A percentile compares a stretch with the other conserved stretches of the same genome.
Conservation (phyloP, 768 basidiomycete genomes). For the Suillus ampliporus region DNA sequence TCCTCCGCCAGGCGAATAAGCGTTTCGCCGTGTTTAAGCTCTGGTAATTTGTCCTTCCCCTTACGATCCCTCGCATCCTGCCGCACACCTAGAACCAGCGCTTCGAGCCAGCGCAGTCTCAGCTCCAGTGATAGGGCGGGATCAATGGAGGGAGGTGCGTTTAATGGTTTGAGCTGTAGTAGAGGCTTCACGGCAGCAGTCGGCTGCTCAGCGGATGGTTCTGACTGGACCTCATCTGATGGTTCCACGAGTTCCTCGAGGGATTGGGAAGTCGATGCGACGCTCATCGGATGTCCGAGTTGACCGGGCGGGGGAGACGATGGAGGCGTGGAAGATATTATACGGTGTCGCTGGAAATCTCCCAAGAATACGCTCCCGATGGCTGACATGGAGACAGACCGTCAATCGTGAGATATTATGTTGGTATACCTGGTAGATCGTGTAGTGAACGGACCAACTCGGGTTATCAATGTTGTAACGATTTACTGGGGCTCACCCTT, state of each 20-base stretch:
- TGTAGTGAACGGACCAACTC: neutral
- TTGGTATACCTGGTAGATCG: neutral
- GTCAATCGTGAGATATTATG: conserved; percentile 8
- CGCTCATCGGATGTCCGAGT: no score
- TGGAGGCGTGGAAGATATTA: conserved; percentile 60
- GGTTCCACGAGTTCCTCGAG: no score
- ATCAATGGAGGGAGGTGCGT: conserved; percentile 48
- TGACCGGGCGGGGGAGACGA: conserved; percentile 45
- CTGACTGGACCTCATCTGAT: no score
- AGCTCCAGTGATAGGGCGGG: conserved; percentile 75
- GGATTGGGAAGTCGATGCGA: no score
- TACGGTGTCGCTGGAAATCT: conserved; percentile 70
- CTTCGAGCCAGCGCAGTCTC: conserved; percentile 81
- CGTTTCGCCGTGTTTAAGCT: conserved; percentile 58
- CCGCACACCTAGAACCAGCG: conserved; percentile 70
- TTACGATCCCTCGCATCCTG: conserved; percentile 51
- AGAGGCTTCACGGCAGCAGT: neutral
- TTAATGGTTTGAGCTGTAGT: conserved; percentile 12
- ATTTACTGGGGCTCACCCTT: no score
- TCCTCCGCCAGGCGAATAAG: conserved; percentile 64
- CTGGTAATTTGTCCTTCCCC: conserved; percentile 38
- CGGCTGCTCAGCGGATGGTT: no score
- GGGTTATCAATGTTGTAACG: neutral
- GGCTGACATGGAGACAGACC: conserved; percentile 46
- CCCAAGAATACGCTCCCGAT: conserved; percentile 86